Conservation (phyloP, 2,329 filamentous ascomycete species). For the Cadophora malorum region DNA sequence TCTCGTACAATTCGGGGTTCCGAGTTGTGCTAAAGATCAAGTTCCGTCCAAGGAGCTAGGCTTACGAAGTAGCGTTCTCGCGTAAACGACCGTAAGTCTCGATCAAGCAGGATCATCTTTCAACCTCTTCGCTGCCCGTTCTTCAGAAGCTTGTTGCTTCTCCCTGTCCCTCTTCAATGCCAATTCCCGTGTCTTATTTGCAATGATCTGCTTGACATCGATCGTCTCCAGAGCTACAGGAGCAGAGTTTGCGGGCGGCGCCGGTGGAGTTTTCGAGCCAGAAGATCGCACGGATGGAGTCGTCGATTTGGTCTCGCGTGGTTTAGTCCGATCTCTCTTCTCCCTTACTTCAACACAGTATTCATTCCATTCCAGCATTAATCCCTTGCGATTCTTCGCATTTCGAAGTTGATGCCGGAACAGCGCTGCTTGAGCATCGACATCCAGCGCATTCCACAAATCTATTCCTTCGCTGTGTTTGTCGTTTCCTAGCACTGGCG, state of each 20-base stretch:
- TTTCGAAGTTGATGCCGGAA: conserved; percentile 10
- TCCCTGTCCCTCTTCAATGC: conserved; percentile 6
- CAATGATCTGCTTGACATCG: conserved; percentile 11
- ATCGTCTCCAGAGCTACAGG: neutral
- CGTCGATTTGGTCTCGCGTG: neutral
- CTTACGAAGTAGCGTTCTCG: neutral
- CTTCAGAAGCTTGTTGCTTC: neutral
- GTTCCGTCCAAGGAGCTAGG: neutral
- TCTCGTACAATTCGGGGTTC: neutral
- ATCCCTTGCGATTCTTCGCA: conserved; percentile 12
- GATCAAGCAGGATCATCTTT: neutral
- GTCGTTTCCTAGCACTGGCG: neutral
- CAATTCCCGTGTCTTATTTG: neutral
- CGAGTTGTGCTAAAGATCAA: neutral
- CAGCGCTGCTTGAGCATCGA: neutral
- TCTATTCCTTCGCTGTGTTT: neutral
- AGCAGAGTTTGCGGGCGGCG: neutral
- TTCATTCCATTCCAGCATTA: conserved; percentile 20
- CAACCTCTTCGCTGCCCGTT: neutral
- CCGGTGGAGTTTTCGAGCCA: conserved; percentile 3
- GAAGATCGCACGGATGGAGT: neutral
- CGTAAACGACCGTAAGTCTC: neutral
- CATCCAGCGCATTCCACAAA: conserved; percentile 15
- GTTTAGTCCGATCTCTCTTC: neutral
- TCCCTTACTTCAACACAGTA: neutral